Evolutionary conservation across 768 basidiomycete genomes (phyloP).

Genomic region (Phlebiopsis gigantea): DNA sequence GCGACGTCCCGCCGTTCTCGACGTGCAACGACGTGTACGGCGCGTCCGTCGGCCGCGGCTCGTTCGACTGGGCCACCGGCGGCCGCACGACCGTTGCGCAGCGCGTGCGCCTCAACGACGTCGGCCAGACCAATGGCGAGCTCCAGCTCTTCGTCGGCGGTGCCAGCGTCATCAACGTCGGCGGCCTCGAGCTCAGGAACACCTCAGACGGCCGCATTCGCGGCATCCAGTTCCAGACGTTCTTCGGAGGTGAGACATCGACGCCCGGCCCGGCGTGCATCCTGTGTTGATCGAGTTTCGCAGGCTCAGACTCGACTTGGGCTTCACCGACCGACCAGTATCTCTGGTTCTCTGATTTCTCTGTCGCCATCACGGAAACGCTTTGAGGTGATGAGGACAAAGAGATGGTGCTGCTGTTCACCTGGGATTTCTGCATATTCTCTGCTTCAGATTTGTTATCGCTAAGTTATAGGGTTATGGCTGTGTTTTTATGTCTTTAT

Average conservation of each 20-base stretch:
- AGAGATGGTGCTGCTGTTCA: slow-evolving; percentile 14
- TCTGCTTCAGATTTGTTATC: neutral
- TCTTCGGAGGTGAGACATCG: slow-evolving; percentile 53
- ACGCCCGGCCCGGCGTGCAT: neutral
- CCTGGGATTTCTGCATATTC: neutral
- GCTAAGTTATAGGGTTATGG: neutral
- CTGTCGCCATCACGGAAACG: slow-evolving; percentile 49
- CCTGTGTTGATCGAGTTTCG: slow-evolving; percentile 5
- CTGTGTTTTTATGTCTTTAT: neutral
- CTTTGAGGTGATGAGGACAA: slow-evolving; percentile 17
- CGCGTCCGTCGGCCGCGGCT: slow-evolving; percentile 62
- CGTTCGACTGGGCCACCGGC: slow-evolving; percentile 60
- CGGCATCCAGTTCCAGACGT: slow-evolving; percentile 73
- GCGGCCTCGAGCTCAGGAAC: slow-evolving; percentile 51
- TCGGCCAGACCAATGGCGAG: slow-evolving; percentile 65
- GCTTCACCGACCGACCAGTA: slow-evolving; percentile 62
- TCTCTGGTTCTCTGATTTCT: slow-evolving; percentile 67
- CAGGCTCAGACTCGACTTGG: slow-evolving; percentile 43
- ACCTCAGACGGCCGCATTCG: slow-evolving; percentile 45
- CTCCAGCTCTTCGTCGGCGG: slow-evolving; percentile 64
- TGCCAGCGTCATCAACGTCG: slow-evolving; percentile 53
- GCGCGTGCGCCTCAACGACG: slow-evolving; percentile 71
- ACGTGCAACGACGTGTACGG: slow-evolving; percentile 61
- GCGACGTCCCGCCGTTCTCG: slow-evolving; percentile 42
- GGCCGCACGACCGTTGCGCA: slow-evolving; percentile 64